Conservation (phyloP, 441 rosid species). For the Iberis amara region DNA sequence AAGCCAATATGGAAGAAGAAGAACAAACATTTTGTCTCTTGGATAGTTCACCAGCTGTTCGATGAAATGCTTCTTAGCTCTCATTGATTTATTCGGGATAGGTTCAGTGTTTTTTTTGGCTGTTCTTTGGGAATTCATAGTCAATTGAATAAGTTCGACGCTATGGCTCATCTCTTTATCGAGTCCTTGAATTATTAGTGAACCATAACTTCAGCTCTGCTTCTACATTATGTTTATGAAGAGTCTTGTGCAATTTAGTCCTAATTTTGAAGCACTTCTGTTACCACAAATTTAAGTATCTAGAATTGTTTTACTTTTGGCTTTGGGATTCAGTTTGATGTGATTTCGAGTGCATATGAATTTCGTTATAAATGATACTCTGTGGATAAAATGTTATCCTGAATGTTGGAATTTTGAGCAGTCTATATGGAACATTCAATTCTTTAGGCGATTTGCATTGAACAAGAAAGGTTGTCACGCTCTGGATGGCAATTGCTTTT, state of each 20-base stretch:
- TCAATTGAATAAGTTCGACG: too few species aligned
- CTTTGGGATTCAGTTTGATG: too few species aligned
- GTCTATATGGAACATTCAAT: background rate
- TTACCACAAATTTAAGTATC: too few species aligned
- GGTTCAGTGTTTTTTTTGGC: background rate
- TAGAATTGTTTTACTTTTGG: too few species aligned
- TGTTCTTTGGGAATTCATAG: too few species aligned
- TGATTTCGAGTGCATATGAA: too few species aligned
- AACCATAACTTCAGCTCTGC: too few species aligned
- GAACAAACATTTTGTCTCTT: background rate
- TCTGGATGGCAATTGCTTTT: constrained; percentile 35
- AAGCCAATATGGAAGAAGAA: too few species aligned
- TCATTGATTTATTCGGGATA: background rate
- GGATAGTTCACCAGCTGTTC: constrained; percentile 14
- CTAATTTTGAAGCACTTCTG: background rate
- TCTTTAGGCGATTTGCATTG: background rate
- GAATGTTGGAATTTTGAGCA: constrained; percentile 1
- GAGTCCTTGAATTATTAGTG: too few species aligned
- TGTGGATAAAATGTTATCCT: background rate
- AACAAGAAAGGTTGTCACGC: background rate
- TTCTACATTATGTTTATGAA: background rate
- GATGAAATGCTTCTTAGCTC: constrained; percentile 13
- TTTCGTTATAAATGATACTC: too few species aligned
- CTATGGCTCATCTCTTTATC: too few species aligned
- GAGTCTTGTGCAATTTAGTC: background rate